Evolutionary conservation across 1,139 yeast species (phyloP).

Genomic region (Yamadazyma trypodendri): DNA sequence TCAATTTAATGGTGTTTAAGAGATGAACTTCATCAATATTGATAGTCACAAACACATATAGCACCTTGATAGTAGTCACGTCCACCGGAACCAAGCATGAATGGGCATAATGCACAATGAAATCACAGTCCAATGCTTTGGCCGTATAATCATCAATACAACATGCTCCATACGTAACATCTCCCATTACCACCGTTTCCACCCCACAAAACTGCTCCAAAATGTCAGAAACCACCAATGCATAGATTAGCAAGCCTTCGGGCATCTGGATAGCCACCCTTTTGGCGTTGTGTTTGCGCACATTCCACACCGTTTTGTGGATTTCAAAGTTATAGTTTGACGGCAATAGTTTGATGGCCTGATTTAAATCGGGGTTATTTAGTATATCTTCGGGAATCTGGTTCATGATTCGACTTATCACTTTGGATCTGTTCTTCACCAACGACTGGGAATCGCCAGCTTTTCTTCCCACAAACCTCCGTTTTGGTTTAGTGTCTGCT

Average conservation of each 20-base stretch:
- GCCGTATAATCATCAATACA: conserved; percentile 98
- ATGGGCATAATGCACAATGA: conserved; percentile 95
- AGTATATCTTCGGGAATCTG: conserved; percentile 91
- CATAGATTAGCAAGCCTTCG: conserved; percentile 86
- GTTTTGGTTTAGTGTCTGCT: conserved; percentile 6
- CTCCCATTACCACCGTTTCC: conserved; percentile 96
- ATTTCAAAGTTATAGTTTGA: conserved; percentile 92
- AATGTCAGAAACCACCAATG: conserved; percentile 84
- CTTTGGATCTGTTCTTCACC: conserved; percentile 30
- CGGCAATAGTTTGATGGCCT: conserved; percentile 79
- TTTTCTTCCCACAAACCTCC: conserved; percentile 38
- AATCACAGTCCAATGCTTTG: conserved; percentile 86
- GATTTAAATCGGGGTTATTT: conserved; percentile 73
- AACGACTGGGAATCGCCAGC: conserved; percentile 19
- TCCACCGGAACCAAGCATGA: conserved; percentile 96
- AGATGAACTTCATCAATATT: conserved; percentile 83
- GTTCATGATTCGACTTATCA: conserved; percentile 62
- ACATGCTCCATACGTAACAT: conserved; percentile 97
- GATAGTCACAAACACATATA: conserved; percentile 94
- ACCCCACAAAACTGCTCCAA: conserved; percentile 86
- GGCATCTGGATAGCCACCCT: conserved; percentile 95
- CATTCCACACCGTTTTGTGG: conserved; percentile 94
- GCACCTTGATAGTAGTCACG: conserved; percentile 81
- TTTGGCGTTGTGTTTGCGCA: conserved; percentile 67
- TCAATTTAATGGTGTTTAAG: conserved; percentile 68